Conservation (phyloP, 768 basidiomycete genomes). For the Amanita fuliginea region DNA sequence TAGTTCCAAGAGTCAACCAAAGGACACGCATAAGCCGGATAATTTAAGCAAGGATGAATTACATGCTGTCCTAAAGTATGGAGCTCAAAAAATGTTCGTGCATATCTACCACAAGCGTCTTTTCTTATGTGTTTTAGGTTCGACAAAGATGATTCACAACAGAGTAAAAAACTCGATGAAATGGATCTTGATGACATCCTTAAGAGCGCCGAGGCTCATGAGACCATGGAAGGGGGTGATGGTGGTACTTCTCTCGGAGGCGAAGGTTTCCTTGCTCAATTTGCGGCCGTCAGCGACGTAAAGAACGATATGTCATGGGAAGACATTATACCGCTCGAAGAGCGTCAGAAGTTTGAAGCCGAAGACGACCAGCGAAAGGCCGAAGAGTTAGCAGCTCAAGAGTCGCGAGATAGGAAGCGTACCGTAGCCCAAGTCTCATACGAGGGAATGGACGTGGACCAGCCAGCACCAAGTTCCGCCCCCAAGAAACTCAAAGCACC, state of each 20-base stretch:
- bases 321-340: slow-evolving; percentile 93
- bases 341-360: slow-evolving; percentile 72
- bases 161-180: slow-evolving; percentile 93
- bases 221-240: slow-evolving; percentile 77
- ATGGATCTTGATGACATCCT: slow-evolving; percentile 99
- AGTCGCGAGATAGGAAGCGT: slow-evolving; percentile 69
- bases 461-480: slow-evolving; percentile 46
- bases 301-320: slow-evolving; percentile 99
- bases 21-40: slow-evolving; percentile 66
- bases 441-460: slow-evolving; percentile 88
- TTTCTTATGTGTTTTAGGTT: slow-evolving; percentile 44
- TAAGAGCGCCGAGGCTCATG: slow-evolving; percentile 93
- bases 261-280: slow-evolving; percentile 90
- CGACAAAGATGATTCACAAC: slow-evolving; percentile 90
- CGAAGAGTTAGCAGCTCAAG: slow-evolving; percentile 60
- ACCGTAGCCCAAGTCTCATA: slow-evolving; percentile 82
- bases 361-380: slow-evolving; percentile 70
- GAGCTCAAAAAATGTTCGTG: slow-evolving; percentile 86
- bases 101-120: slow-evolving; percentile 14
- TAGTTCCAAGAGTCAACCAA: slow-evolving; percentile 62
- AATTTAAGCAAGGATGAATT: slow-evolving; percentile 94
- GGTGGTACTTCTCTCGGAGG: slow-evolving; percentile 94
- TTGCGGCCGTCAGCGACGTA: slow-evolving; percentile 93
- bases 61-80: slow-evolving; percentile 95
- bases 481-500: slow-evolving; percentile 68